Evolutionary conservation across 257 asterid species (phyloP).

Genomic region (Asclepias syriaca): DNA sequence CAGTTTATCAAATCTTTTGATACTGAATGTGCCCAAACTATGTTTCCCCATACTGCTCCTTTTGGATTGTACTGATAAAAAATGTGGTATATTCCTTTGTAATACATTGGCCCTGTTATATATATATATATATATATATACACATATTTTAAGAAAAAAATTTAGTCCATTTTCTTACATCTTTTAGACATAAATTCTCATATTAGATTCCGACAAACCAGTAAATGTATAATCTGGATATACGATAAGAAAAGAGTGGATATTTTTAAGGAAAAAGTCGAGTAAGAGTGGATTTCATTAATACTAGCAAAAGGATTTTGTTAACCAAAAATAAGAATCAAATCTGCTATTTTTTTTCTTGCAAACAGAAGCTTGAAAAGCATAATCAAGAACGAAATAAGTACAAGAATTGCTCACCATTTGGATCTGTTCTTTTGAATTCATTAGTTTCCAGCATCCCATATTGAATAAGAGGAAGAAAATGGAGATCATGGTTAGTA

Average conservation of each 20-base stretch:
- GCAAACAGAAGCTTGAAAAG: no score
- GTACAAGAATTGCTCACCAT: constrained; percentile 34
- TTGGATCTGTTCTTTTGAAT: constrained; percentile 44
- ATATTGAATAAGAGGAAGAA: constrained; percentile 16
- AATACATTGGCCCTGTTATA: constrained; percentile 21
- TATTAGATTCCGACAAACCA: no score
- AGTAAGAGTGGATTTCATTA: no score
- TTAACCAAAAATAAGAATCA: no score
- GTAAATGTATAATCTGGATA: no score
- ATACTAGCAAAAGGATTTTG: no score
- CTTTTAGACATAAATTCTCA: no score
- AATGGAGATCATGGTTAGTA: neutral
- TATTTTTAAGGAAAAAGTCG: no score
- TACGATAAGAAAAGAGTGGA: no score
- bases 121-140: rapidly evolving
- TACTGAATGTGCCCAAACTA: constrained; percentile 29
- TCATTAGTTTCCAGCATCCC: constrained; percentile 15
- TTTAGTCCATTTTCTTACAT: no score
- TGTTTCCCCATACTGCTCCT: constrained; percentile 24
- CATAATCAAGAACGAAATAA: neutral
- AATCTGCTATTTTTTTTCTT: no score
- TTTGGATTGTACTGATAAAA: constrained; percentile 27
- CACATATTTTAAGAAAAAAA: no score
- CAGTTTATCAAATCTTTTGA: constrained; percentile 21
- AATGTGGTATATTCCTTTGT: constrained; percentile 23